Base-by-base conservation (phyloP, 495 filamentous ascomycete genomes). In the Hypoxylon trugodes region DNA sequence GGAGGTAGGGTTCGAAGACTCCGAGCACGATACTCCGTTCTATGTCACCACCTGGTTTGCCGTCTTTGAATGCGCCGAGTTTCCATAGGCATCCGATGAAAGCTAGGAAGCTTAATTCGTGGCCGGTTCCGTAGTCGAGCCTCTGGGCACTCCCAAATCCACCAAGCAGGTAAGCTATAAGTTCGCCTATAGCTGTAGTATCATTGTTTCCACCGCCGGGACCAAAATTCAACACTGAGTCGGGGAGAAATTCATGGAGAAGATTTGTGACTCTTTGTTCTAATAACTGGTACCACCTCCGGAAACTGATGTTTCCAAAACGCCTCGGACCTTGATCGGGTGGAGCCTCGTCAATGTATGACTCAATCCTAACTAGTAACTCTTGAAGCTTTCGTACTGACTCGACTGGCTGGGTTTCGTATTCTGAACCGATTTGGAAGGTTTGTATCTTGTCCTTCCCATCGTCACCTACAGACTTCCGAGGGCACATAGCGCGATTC, bases 61-160 rank as follows among this genome's bases (percentile, higher is more conserved):
- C 81, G 6, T 84, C 84, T 8, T 81, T 73, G 68, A 99, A 98
- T 19, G 81, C 87, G 35, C 89, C 88, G 2, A 98, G 80, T 69
- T 96, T 96, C 94, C 94, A 99, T 3, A 97, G 79, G 35, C 88
- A 87, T 13, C 86, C 93, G 15, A 98, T 72, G 66, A 98, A 99
- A 13, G 94, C 94, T 10, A 97, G 75, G 66, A 98, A 98, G 75
- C 90, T 95, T 45, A 98, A 74, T 73, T 98, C 95, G 74, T 98
- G 95, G 1, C 95, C 95, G 5, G 96, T 97, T 0, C 95, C 95
- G 72, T 96, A 98, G 74, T 98, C 95, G 37, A 98, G 79, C 28
- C 95, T 82, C 68, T 96, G 91, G 1, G 90, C 69, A 68, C 93
- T 97, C 1, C 95, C 95, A 80, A 94, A 98, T 32, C 86, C 87